A percentile compares a stretch with the other conserved stretches of the same genome.
Conservation (phyloP, 768 basidiomycete genomes). For the Sarcomyxa edulis region DNA sequence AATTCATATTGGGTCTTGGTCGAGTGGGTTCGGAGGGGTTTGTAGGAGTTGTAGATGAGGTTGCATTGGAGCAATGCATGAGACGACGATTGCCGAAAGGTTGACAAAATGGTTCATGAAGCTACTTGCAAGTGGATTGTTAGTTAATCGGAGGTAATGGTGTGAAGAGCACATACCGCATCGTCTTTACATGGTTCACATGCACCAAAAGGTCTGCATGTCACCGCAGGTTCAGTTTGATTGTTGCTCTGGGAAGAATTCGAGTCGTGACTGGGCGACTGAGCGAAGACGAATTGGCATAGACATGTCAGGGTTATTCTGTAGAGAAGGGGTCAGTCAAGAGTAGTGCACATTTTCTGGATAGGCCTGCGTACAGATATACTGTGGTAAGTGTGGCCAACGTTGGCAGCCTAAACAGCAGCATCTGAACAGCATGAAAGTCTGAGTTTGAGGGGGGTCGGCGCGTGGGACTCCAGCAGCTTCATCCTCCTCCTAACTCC, state of each 20-base stretch:
- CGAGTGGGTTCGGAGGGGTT: constrained; percentile 10
- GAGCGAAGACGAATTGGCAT: constrained; percentile 8
- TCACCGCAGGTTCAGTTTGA: constrained; percentile 24
- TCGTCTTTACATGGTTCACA: constrained; percentile 64
- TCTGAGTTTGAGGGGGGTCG: constrained; percentile 29
- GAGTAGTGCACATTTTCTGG: constrained; percentile 8
- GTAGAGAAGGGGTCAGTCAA: background rate
- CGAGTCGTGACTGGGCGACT: constrained; percentile 8
- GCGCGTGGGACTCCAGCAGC: constrained; percentile 22
- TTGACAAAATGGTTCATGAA: constrained; percentile 85
- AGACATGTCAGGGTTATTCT: constrained; percentile 8
- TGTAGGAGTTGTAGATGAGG: constrained; percentile 16
- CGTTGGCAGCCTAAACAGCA: constrained; percentile 22
- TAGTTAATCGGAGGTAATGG: constrained; percentile 2
- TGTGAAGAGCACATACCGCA: constrained; percentile 36
- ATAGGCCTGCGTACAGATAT: constrained; percentile 20
- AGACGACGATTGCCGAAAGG: constrained; percentile 94
- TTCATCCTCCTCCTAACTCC: too few species aligned
- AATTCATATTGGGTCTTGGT: constrained; percentile 11
- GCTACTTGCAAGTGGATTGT: constrained; percentile 32
- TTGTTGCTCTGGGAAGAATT: constrained; percentile 11
- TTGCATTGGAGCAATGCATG: constrained; percentile 67
- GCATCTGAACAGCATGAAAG: constrained; percentile 29
- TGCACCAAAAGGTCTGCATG: constrained; percentile 51
- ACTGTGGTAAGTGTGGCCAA: constrained; percentile 22